A percentile compares a stretch with the other conserved stretches of the same genome.
Evolutionary conservation across 2,329 filamentous ascomycete species (phyloP).

Genomic region (Cordyceps sp.): DNA sequence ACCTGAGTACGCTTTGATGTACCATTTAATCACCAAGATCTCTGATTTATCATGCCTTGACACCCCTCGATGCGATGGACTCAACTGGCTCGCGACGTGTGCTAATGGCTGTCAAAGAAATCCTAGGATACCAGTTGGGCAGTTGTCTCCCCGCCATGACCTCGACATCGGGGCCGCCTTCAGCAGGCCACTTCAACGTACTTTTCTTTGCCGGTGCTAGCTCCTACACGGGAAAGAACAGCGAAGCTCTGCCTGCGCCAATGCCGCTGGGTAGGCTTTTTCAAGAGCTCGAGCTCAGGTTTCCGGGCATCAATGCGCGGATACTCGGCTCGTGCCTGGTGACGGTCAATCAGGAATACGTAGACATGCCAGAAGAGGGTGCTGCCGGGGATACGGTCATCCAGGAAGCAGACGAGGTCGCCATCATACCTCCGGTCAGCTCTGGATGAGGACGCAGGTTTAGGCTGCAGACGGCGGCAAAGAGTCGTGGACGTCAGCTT

Average conservation of each 20-base stretch:
- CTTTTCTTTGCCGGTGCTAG: constrained; percentile 69
- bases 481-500: neutral
- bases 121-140: neutral
- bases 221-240: constrained; percentile 51
- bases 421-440: constrained; percentile 77
- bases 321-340: constrained; percentile 59
- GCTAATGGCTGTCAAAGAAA: neutral
- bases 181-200: constrained; percentile 54
- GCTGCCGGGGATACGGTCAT: constrained; percentile 32
- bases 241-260: constrained; percentile 50
- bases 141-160: constrained; percentile 12
- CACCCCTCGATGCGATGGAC: constrained; percentile 2
- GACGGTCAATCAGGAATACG: constrained; percentile 68
- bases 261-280: constrained; percentile 48
- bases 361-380: constrained; percentile 42
- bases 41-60: constrained; percentile 32
- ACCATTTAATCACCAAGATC: constrained; percentile 53
- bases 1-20: constrained; percentile 40
- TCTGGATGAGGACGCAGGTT: constrained; percentile 40
- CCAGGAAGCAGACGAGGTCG: constrained; percentile 64
- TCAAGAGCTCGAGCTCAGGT: constrained; percentile 46
- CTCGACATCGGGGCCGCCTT: constrained; percentile 27
- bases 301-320: constrained; percentile 51
- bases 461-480: neutral
- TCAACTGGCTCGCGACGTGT: constrained; percentile 1